These are phyloP conservation scores for Leucocoprinus birnbaumii DNA, from an alignment of 768 basidiomycete species.

Conservation along the genomic window DNA sequence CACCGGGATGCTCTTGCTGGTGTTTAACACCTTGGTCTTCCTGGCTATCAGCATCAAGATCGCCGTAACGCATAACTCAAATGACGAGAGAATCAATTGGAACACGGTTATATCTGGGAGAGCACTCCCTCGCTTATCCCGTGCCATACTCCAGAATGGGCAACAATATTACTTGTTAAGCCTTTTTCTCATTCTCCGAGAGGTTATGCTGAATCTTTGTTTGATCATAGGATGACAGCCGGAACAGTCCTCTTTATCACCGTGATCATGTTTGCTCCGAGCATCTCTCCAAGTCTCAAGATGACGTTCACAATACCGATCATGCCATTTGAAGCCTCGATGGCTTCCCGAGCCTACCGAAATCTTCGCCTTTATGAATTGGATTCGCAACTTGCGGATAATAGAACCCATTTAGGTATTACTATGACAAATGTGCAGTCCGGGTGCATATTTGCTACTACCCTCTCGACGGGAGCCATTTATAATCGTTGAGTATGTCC, in stretches of 20 bases:
- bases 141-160: neutral
- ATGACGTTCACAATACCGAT: neutral
- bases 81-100: neutral
- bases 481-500: too few relatives aligned
- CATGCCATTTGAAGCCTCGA: neutral
- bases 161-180: constrained; percentile 1
- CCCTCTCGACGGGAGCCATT: too few relatives aligned
- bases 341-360: neutral
- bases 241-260: neutral
- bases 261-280: neutral
- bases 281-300: neutral
- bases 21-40: neutral
- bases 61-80: neutral
- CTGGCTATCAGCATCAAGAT: neutral
- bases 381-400: too few relatives aligned
- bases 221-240: neutral
- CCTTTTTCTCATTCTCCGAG: too few relatives aligned
- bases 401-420: too few relatives aligned
- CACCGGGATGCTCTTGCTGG: neutral
- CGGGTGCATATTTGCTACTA: too few relatives aligned
- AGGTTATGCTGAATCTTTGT: too few relatives aligned
- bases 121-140: neutral
- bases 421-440: too few relatives aligned
- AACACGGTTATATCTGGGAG: neutral
- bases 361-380: too few relatives aligned